phyloP scores from a whole-genome alignment of 257 asterid genomes.

The Haberlea rhodopensis region DNA sequence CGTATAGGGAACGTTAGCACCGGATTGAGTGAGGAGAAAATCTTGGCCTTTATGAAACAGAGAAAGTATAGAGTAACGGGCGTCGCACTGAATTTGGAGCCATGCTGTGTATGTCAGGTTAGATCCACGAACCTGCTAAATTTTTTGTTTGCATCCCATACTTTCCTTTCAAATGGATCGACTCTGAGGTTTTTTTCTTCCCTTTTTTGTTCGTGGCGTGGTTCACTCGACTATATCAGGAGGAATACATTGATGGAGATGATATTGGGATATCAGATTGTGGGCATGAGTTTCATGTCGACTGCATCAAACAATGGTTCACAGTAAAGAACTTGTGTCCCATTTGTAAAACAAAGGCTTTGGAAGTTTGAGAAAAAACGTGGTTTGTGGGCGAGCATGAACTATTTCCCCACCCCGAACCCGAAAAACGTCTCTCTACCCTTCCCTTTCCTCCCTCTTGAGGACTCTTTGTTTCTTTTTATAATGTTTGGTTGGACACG shows the following conservation, averaged over 20 bases:
- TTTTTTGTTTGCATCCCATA: background rate
- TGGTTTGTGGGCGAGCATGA: background rate
- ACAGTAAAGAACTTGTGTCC: slow-evolving; percentile 79
- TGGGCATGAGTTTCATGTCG: slow-evolving; percentile 73
- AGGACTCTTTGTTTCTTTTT: background rate
- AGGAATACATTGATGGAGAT: slow-evolving; percentile 62
- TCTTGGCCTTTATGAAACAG: slow-evolving; percentile 45
- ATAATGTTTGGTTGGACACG: slow-evolving; percentile 18
- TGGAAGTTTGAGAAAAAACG: slow-evolving; percentile 35
- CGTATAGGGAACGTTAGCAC: slow-evolving; percentile 80
- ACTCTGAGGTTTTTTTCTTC: background rate
- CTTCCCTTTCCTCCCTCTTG: background rate
- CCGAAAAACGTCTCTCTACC: background rate
- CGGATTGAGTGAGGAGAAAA: slow-evolving; percentile 63
- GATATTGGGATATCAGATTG: slow-evolving; percentile 65
- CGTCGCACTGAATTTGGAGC: slow-evolving; percentile 45
- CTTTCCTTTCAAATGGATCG: background rate
- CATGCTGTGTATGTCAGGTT: slow-evolving; percentile 92
- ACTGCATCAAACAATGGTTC: slow-evolving; percentile 89
- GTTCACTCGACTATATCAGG: slow-evolving; percentile 40
- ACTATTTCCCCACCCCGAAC: background rate
- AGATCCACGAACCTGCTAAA: slow-evolving; percentile 11
- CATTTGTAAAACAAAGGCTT: slow-evolving; percentile 72
- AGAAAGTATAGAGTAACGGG: slow-evolving; percentile 35
- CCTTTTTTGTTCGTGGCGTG: too few relatives aligned